Evolutionary conservation across 345 rosid genomes (phyloP), one percentile per base, ranked within the genome.

Genomic region (Salix purpurea): DNA sequence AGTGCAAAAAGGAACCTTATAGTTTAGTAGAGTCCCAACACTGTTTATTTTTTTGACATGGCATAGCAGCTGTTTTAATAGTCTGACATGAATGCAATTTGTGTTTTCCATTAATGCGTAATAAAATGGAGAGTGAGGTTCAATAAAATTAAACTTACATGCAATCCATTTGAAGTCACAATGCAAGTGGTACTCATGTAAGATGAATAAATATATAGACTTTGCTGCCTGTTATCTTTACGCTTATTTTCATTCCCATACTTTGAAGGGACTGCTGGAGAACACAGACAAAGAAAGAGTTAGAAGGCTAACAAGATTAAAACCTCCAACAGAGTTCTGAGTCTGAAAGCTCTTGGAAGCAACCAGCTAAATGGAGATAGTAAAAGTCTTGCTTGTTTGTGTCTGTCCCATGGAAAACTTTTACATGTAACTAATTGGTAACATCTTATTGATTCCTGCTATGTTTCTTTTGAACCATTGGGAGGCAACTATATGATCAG

Each of bases 241-340:
- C 61, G 34, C 54, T 65, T 10, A 28, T 61, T 58, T 36, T 19
- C 19, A 19, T 69, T 40, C 50, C 36, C 15, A 52, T 78, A 50
- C 66, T 56, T 78, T 83, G 68, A 24, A 91, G 95, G 95, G 95
- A 61, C 84, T 84, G 84, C 88, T 96, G 77, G 98, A 94, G 90
- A 91, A 92, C 82, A 86, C 95, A 0, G 99, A 96, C 67, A 93
- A 85, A 75, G 98, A 96, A 54, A 85, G 97, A 83, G 89, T 96
- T 83, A 92, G 88, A 80, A 92, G 98, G 78, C 83, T 92, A 60
- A 74, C 88, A 48, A 89, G 97, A 76, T 77, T 92, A 81, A 96
- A 94, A 78, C 97, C 99, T 85, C 99, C 98, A 1, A 87, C 90
- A 0, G 99, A 91, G 76, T 79, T 87, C 79, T 96, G 86, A 91